These are phyloP conservation scores for Fusarium illudens DNA, from an alignment of 2,329 filamentous ascomycete genomes.

Conservation along the genomic window DNA sequence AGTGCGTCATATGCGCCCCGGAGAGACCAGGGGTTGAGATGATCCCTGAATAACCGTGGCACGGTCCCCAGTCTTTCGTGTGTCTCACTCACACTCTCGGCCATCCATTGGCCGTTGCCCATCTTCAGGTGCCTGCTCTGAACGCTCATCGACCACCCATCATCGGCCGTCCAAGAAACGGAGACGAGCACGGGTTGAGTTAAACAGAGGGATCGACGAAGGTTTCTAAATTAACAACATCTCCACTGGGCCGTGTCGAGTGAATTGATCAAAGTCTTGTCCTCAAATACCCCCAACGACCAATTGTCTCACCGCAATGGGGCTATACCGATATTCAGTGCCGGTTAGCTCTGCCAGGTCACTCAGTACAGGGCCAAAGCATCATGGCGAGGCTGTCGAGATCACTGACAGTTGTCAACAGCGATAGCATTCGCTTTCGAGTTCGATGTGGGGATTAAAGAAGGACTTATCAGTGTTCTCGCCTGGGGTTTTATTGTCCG, in stretches of 20 bases:
- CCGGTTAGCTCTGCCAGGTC: not conserved
- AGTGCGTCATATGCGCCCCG: conserved; percentile 44
- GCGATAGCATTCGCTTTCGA: conserved; percentile 10
- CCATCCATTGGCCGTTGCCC: conserved; percentile 19
- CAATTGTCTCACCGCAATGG: not conserved
- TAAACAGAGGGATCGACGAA: conserved; percentile 29
- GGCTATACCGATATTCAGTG: not conserved
- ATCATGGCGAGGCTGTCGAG: conserved; percentile 20
- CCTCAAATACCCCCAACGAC: not conserved
- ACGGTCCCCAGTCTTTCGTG: conserved; percentile 27
- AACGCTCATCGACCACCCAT: conserved; percentile 12
- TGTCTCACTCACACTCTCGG: conserved; percentile 36
- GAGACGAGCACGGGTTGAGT: conserved; percentile 27
- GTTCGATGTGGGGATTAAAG: conserved; percentile 10
- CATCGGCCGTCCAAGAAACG: conserved; percentile 25
- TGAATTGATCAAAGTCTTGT: not conserved
- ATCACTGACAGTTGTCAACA: conserved; percentile 17
- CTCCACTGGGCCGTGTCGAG: conserved; percentile 10
- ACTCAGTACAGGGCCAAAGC: not conserved
- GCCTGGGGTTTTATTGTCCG: conserved; percentile 3
- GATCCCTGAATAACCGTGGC: conserved; percentile 33
- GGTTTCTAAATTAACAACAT: conserved; percentile 25
- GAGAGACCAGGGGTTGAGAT: conserved; percentile 30
- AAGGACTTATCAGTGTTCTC: conserved; percentile 1
- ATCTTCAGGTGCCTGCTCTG: conserved; percentile 7